Evolutionary conservation across 2,329 filamentous ascomycete genomes (phyloP), one percentile per base, ranked within the genome.

Genomic region (Fusarium poae): DNA sequence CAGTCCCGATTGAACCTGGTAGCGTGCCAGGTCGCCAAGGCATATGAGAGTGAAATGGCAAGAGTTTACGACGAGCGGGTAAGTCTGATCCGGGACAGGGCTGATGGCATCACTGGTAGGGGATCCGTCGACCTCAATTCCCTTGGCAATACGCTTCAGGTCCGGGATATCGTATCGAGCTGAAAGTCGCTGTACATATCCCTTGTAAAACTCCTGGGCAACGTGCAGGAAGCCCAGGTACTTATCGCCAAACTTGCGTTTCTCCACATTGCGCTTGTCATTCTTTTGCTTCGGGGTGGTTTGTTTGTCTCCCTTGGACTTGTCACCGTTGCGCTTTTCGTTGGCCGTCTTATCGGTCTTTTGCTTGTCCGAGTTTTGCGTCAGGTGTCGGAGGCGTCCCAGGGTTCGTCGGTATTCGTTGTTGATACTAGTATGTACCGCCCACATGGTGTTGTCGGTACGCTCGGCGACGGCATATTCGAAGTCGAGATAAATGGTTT

Each of bases 1-100:
- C 63, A 86, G 86, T 62, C 90, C 89, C 61, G 92, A 83, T 75
- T 95, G 92, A 55, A 86, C 84, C 55, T 94, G 90, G 79, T 97
- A 99, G 67, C 96, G 89, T 50, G 92, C 92, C 48, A 99, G 85
- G 77, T 99, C 96, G 34, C 96, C 96, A 12, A 98, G 87, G 70
- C 91, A 93, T 62, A 97, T 90, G 57, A 98, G 84, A 6, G 92
- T 93, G 57, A 89, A 88, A 80, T 97, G 92, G 77, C 92, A 97
- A 5, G 93, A 94, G 57, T 85, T 82, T 40, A 93, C 82, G 58
- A 97, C 86, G 67, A 85, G 81, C n/a, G 81, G 78, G 62, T 85
- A 85, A 51, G 92, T 79, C 15, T 84, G 76, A 45, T 83, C 73
- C 43, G 85, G 78, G 58, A 84, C 79, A 69, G 82, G 77, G 68